These are phyloP conservation scores for Taxawa tesnikishii DNA, from an alignment of 2,329 filamentous ascomycete genomes.

Conservation along the genomic window DNA sequence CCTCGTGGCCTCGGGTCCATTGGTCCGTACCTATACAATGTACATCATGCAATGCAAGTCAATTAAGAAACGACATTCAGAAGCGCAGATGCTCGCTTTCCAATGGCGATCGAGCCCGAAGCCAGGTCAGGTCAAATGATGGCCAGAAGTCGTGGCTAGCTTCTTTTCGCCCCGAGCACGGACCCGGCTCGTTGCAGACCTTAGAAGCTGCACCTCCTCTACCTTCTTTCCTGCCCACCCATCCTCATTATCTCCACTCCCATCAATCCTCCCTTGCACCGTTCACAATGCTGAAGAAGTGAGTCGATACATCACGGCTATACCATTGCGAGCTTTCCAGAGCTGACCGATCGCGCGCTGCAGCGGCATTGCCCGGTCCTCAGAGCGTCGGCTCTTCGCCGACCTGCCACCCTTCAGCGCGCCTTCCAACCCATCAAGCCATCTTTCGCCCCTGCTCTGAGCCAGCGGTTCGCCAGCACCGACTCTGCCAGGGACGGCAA, in stretches of 20 bases:
- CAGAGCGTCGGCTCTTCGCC: slow-evolving; percentile 46
- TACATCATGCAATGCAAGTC: too few relatives aligned
- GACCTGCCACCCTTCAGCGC: slow-evolving; percentile 42
- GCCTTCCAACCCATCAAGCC: slow-evolving; percentile 45
- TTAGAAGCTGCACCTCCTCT: too few relatives aligned
- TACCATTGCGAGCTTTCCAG: slow-evolving; percentile 1
- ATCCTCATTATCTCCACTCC: slow-evolving; percentile 9
- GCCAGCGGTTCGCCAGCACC: slow-evolving; percentile 50
- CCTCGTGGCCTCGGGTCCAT: too few relatives aligned
- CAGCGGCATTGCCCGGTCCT: slow-evolving; percentile 56
- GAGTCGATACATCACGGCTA: slow-evolving; percentile 19
- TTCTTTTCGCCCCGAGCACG: too few relatives aligned
- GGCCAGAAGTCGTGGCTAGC: too few relatives aligned
- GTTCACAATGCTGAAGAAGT: slow-evolving; percentile 77
- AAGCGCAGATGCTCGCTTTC: too few relatives aligned
- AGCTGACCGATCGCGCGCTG: slow-evolving; percentile 25
- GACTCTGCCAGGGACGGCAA: slow-evolving; percentile 47
- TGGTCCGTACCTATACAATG: too few relatives aligned
- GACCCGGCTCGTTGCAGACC: too few relatives aligned
- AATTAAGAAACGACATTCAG: too few relatives aligned
- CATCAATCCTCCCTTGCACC: slow-evolving; percentile 35
- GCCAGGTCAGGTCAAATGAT: too few relatives aligned
- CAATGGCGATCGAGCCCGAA: too few relatives aligned
- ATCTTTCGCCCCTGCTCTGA: slow-evolving; percentile 45
- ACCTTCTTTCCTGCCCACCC: too few relatives aligned